Evolutionary conservation across 805 yeast genomes (phyloP).

Genomic region (Priceomyces carsonii): DNA sequence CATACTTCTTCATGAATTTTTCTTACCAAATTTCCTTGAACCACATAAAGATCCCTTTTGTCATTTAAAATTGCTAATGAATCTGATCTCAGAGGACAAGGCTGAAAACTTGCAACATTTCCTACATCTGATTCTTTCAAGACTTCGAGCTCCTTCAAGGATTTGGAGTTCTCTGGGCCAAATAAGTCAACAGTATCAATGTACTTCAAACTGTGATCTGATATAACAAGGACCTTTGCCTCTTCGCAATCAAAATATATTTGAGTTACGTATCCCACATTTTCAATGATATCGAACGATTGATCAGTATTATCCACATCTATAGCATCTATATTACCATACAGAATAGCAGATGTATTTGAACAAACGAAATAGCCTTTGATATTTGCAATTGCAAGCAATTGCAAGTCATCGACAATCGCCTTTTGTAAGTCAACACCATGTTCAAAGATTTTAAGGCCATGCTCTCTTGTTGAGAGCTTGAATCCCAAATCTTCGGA

Average conservation of each 20-base stretch:
- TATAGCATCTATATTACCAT: constrained; percentile 6
- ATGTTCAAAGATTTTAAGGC: constrained; percentile 22
- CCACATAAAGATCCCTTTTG: constrained; percentile 12
- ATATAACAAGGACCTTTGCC: constrained; percentile 26
- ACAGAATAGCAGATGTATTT: constrained; percentile 14
- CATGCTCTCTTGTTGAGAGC: constrained; percentile 24
- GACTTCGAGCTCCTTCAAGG: constrained; percentile 11
- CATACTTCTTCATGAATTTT: constrained; percentile 7
- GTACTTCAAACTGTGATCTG: constrained; percentile 17
- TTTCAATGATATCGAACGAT: constrained; percentile 4
- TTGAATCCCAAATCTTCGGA: constrained; percentile 43
- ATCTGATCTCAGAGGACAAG: constrained; percentile 18
- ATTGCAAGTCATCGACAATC: constrained; percentile 16
- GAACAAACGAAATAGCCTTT: constrained; percentile 32
- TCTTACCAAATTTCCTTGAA: constrained; percentile 7
- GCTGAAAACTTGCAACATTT: constrained; percentile 15
- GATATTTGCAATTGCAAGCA: constrained; percentile 30
- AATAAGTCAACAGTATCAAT: constrained; percentile 6
- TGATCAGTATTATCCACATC: background rate
- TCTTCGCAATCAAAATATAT: constrained; percentile 30
- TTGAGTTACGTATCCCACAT: constrained; percentile 15
- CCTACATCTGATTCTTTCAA: constrained; percentile 7
- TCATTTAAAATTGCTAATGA: constrained; percentile 15
- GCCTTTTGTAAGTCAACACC: constrained; percentile 22
- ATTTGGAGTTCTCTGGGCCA: background rate